Evolutionary conservation across 768 basidiomycete species (phyloP).

Genomic region (Strobilomyces confusus): DNA sequence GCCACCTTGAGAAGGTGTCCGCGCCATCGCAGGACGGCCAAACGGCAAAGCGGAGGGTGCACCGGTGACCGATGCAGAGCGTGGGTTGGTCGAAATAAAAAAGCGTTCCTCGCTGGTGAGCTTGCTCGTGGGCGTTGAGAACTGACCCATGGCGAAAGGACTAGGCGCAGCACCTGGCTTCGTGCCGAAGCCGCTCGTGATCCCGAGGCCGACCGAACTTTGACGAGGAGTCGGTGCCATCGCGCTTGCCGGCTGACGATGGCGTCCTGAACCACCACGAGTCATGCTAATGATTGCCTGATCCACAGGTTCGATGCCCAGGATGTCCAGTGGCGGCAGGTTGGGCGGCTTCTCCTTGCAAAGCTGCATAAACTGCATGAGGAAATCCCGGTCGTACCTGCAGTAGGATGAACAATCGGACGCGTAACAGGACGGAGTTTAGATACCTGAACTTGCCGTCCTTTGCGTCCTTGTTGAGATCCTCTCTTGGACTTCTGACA

Average conservation of each 20-base stretch:
- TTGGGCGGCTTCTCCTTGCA: conserved; percentile 95
- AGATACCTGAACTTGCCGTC: conserved; percentile 85
- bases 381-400: conserved; percentile 96
- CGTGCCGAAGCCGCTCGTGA: conserved; percentile 22
- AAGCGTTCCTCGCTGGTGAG: conserved; percentile 72
- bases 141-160: conserved; percentile 65
- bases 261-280: conserved; percentile 64
- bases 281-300: conserved; percentile 46
- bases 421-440: not conserved
- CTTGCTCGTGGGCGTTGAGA: conserved; percentile 50
- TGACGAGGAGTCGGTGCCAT: conserved; percentile 44
- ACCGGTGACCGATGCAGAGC: conserved; percentile 57
- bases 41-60: conserved; percentile 45
- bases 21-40: conserved; percentile 59
- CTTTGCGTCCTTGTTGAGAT: conserved; percentile 79
- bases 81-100: conserved; percentile 36
- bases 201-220: conserved; percentile 47
- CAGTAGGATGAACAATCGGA: conserved; percentile 6
- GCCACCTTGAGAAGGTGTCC: conserved; percentile 65
- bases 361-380: conserved; percentile 91
- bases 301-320: conserved; percentile 82
- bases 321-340: conserved; percentile 83
- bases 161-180: conserved; percentile 30
- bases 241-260: conserved; percentile 44
- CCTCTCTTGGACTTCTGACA: conserved; percentile 74